Evolutionary conservation across 2,329 filamentous ascomycete species (phyloP).

Genomic region (Epichloe sp.): DNA sequence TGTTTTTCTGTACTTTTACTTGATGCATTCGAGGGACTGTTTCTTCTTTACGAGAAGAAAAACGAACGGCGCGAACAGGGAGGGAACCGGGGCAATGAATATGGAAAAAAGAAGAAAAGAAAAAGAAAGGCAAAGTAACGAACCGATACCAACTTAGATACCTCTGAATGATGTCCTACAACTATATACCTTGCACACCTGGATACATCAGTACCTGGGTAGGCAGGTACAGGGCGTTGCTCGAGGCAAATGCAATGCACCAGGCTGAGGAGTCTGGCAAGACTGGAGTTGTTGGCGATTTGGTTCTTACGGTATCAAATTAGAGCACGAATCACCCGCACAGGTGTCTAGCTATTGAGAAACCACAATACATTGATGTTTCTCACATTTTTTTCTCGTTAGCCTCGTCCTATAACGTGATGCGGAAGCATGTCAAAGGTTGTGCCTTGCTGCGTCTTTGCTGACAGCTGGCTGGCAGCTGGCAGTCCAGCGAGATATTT

Average conservation of each 20-base stretch:
- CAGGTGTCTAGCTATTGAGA: not conserved
- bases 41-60: not conserved
- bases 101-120: not conserved
- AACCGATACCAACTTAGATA: constrained; percentile 2
- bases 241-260: not conserved
- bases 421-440: too few species aligned
- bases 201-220: not conserved
- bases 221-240: not conserved
- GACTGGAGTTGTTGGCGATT: constrained; percentile 4
- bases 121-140: not conserved
- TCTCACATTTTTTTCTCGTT: too few species aligned
- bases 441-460: not conserved
- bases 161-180: not conserved
- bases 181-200: not conserved
- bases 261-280: not conserved
- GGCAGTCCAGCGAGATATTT: not conserved
- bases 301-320: not conserved
- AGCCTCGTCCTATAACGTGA: too few species aligned
- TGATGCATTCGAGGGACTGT: not conserved
- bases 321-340: not conserved
- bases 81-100: not conserved
- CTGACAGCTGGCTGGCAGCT: not conserved
- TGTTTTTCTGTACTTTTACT: not conserved
- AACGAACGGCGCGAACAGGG: not conserved
- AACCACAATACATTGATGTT: not conserved